Conservation (phyloP, 495 filamentous ascomycete genomes). For the Neurospora sp. region DNA sequence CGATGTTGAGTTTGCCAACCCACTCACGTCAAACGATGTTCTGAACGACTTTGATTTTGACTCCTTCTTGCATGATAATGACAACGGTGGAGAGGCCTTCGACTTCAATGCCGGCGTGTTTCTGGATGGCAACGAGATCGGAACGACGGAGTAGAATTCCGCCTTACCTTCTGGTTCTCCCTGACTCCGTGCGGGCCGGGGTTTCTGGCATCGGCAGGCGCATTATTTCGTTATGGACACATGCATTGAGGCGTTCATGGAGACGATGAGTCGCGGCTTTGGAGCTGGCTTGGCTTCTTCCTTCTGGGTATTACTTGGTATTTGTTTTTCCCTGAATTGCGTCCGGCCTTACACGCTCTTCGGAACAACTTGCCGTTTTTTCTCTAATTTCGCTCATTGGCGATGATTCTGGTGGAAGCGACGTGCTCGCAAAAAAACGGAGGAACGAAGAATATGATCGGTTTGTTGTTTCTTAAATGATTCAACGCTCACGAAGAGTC, state of each 20-base stretch:
- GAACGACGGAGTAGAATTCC: conserved; percentile 34
- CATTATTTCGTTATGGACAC: not conserved
- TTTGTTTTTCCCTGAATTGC: not conserved
- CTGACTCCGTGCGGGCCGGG: conserved; percentile 40
- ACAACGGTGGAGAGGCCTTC: conserved; percentile 31
- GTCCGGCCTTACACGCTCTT: not conserved
- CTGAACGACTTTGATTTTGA: conserved; percentile 94
- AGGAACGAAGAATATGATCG: not conserved
- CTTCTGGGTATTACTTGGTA: not conserved
- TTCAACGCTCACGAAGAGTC: not conserved
- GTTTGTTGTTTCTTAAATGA: not conserved
- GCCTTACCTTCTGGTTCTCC: conserved; percentile 9
- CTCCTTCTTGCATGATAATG: conserved; percentile 61
- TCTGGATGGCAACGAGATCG: conserved; percentile 35
- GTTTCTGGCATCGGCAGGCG: conserved; percentile 28
- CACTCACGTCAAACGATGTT: conserved; percentile 55
- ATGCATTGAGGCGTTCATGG: not conserved
- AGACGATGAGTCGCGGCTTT: not conserved
- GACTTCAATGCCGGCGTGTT: conserved; percentile 34
- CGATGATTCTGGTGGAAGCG: not conserved
- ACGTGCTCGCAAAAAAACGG: not conserved
- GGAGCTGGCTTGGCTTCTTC: not conserved
- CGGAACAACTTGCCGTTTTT: not conserved
- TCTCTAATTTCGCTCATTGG: not conserved
- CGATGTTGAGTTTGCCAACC: conserved; percentile 50